Percentiles rank a stretch among this genome's conserved stretches.
Evolutionary conservation across 176 grass and related monocot genomes (phyloP).

Genomic region (Musa beccarii): DNA sequence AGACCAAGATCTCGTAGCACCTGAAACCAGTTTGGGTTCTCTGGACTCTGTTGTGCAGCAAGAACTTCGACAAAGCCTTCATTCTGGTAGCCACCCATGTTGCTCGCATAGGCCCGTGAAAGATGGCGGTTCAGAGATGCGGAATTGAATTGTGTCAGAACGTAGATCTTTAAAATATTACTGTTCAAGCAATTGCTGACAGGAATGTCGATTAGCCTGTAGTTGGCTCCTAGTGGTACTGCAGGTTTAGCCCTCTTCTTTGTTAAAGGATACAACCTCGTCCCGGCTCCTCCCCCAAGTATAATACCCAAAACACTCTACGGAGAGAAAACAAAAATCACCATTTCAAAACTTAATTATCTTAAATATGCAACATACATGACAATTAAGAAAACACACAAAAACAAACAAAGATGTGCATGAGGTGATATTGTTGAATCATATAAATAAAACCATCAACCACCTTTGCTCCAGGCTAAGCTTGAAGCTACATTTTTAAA

Average conservation of each 20-base stretch:
- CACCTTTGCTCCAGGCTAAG: background rate
- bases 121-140: slow-evolving; percentile 87
- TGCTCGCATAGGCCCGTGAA: slow-evolving; percentile 81
- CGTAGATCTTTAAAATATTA: slow-evolving; percentile 89
- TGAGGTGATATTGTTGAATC: background rate
- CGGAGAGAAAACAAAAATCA: slow-evolving; percentile 6
- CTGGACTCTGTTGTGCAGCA: slow-evolving; percentile 86
- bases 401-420: background rate
- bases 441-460: no score
- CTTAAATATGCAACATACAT: no score
- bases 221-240: slow-evolving; percentile 85
- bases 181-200: slow-evolving; percentile 98
- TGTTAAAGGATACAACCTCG: slow-evolving; percentile 81
- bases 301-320: slow-evolving; percentile 99
- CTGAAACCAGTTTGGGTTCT: slow-evolving; percentile 99
- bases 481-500: background rate
- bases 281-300: slow-evolving; percentile 86
- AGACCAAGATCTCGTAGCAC: slow-evolving; percentile 23
- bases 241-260: slow-evolving; percentile 98
- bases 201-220: slow-evolving; percentile 89
- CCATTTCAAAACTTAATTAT: background rate
- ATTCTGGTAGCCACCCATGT: slow-evolving; percentile 90
- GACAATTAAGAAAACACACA: no score
- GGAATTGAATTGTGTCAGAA: slow-evolving; percentile 92
- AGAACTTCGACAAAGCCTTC: slow-evolving; percentile 97